A percentile compares a stretch with the other conserved stretches of the same genome.
These are phyloP conservation scores for Mucor mucedo DNA, from an alignment of 371 early-diverging fungal genomes.

Conservation along the genomic window DNA sequence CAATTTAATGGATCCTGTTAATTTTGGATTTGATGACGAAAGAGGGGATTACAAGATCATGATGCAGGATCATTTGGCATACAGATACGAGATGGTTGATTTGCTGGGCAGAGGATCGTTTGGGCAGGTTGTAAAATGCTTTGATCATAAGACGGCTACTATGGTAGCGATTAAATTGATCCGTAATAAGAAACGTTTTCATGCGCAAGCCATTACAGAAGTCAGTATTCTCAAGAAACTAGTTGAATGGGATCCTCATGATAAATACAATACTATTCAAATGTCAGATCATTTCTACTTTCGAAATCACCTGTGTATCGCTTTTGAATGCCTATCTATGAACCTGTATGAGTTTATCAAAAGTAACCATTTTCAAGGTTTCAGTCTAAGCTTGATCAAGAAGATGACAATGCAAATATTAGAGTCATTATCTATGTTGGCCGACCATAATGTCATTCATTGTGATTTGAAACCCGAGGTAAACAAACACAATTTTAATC, in stretches of 20 bases:
- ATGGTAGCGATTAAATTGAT: constrained; percentile 89
- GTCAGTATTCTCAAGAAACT: constrained; percentile 78
- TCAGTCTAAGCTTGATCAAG: constrained; percentile 70
- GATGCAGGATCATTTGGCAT: constrained; percentile 77
- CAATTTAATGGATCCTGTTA: constrained; percentile 40
- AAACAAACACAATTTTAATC: not conserved
- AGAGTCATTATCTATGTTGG: constrained; percentile 69
- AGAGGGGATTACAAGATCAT: constrained; percentile 83
- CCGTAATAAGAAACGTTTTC: constrained; percentile 86
- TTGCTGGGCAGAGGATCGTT: constrained; percentile 90
- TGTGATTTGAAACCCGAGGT: constrained; percentile 93
- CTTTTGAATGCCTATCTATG: constrained; percentile 84
- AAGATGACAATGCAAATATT: constrained; percentile 78
- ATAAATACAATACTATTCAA: constrained; percentile 68
- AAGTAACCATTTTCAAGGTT: constrained; percentile 80
- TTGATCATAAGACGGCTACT: constrained; percentile 74
- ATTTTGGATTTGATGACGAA: constrained; percentile 80
- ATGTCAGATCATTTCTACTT: constrained; percentile 85
- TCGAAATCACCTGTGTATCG: constrained; percentile 89
- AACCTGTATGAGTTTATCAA: constrained; percentile 93
- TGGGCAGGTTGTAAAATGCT: constrained; percentile 89
- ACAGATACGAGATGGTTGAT: constrained; percentile 82
- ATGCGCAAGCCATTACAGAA: constrained; percentile 86
- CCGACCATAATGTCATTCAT: constrained; percentile 75
- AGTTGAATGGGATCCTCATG: constrained; percentile 66